These are phyloP conservation scores for Macroventuria anomochaeta DNA, from an alignment of 2,329 filamentous ascomycete species.

Conservation along the genomic window DNA sequence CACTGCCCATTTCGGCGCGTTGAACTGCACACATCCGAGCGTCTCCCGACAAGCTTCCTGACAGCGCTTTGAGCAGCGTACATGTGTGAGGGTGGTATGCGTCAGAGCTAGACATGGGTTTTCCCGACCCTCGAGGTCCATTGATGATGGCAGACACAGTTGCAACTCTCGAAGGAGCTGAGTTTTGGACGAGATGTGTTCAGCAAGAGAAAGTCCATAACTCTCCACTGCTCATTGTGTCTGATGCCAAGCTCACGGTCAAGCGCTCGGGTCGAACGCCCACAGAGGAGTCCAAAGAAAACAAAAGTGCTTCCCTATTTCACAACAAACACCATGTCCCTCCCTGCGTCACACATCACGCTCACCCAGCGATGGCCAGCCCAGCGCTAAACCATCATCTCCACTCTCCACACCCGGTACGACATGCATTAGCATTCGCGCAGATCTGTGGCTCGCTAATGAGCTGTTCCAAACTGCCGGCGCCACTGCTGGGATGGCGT, in stretches of 20 bases:
- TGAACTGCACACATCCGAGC: constrained; percentile 4
- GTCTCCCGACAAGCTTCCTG: background rate
- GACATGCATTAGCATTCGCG: constrained; percentile 9
- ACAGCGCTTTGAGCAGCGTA: constrained; percentile 12
- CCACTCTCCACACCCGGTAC: background rate
- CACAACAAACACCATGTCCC: background rate
- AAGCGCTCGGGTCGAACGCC: background rate
- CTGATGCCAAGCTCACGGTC: background rate
- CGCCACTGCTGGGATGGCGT: constrained; percentile 1
- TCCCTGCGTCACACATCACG: constrained; percentile 3
- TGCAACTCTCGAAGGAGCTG: no score
- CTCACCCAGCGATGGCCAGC: constrained; percentile 1
- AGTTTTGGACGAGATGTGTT: background rate
- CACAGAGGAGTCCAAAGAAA: background rate
- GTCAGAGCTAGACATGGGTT: background rate
- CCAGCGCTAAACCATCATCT: constrained; percentile 7
- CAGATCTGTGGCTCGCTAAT: constrained; percentile 12
- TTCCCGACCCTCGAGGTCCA: background rate
- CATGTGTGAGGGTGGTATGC: constrained; percentile 11
- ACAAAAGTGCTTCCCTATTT: background rate
- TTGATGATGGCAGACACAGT: background rate
- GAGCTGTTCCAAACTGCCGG: constrained; percentile 2
- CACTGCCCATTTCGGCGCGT: constrained; percentile 17
- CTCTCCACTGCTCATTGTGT: background rate
- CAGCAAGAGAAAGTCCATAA: background rate